A percentile compares a stretch with the other conserved stretches of the same genome.
These are phyloP conservation scores for Nannochloropsis salina DNA, from an alignment of 108 stramenopile genomes.

Conservation along the genomic window DNA sequence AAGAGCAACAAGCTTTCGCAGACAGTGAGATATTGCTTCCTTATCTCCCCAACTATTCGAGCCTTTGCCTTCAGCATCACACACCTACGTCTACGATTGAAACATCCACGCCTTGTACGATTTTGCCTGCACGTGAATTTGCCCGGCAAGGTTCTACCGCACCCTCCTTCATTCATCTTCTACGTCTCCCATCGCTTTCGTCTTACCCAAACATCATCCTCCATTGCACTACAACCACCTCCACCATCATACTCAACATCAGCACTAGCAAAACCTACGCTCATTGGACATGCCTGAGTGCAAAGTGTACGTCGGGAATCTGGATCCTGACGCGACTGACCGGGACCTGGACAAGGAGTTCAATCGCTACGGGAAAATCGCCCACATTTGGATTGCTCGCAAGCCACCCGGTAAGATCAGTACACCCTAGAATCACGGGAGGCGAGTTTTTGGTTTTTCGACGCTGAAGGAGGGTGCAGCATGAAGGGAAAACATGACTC, in stretches of 20 bases:
- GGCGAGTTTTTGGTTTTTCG: background rate
- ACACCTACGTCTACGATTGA: no score
- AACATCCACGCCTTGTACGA: no score
- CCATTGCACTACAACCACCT: no score
- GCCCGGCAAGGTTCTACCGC: no score
- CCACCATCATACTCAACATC: background rate
- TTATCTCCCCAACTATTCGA: no score
- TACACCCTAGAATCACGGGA: background rate
- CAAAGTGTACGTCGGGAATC: conserved; percentile 25
- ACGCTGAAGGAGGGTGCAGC: background rate
- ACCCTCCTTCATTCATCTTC: no score
- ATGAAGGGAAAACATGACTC: background rate
- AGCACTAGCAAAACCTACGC: background rate
- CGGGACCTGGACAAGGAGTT: conserved; percentile 12
- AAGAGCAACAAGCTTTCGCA: no score
- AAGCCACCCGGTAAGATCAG: conserved; percentile 24
- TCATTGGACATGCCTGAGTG: background rate
- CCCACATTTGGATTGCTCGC: conserved; percentile 22
- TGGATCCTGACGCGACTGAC: conserved; percentile 9
- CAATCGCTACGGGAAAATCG: background rate
- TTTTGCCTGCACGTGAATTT: no score
- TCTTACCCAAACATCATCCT: no score
- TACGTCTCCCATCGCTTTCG: no score
- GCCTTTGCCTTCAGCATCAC: no score
- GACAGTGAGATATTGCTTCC: no score